phyloP scores from a whole-genome alignment of 1,284 basidiomycete genomes.

The Cutaneotrichosporon curvatum region DNA sequence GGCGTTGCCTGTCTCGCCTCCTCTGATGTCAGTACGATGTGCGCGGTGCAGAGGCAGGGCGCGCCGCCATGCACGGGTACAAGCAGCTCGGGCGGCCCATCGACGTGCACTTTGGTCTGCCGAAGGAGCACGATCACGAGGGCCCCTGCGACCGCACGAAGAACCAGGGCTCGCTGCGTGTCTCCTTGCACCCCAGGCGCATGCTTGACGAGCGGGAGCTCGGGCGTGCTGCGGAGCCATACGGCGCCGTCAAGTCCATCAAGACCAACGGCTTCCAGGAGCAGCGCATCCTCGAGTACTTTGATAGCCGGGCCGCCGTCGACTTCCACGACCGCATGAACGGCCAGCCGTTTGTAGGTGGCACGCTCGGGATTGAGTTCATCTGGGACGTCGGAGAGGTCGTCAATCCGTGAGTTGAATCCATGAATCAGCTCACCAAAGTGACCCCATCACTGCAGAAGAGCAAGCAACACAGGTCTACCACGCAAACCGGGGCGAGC shows the following conservation, averaged over 20 bases:
- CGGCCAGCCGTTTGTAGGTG: conserved; percentile 70
- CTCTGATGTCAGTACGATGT: conserved; percentile 64
- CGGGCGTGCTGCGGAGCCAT: conserved; percentile 70
- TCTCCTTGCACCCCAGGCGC: conserved; percentile 60
- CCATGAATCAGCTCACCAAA: neutral
- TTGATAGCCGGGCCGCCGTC: conserved; percentile 72
- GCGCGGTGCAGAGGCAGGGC: conserved; percentile 79
- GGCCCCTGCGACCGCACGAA: conserved; percentile 71
- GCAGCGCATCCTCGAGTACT: conserved; percentile 82
- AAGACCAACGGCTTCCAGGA: conserved; percentile 60
- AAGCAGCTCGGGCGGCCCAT: conserved; percentile 81
- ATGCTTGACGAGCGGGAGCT: conserved; percentile 75
- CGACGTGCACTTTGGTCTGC: conserved; percentile 95
- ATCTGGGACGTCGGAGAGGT: conserved; percentile 67
- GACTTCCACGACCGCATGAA: conserved; percentile 73
- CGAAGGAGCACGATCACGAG: conserved; percentile 70
- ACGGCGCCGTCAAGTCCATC: conserved; percentile 81
- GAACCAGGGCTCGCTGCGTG: conserved; percentile 79
- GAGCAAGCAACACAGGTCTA: neutral
- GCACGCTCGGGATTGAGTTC: conserved; percentile 76
- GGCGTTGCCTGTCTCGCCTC: too few species aligned
- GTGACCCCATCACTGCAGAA: conserved; percentile 9
- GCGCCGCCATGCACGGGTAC: conserved; percentile 77
- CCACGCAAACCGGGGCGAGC: neutral
- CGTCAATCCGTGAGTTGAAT: conserved; percentile 33